Conservation (phyloP, 257 asterid species). For the Nicotiana paniculata region DNA sequence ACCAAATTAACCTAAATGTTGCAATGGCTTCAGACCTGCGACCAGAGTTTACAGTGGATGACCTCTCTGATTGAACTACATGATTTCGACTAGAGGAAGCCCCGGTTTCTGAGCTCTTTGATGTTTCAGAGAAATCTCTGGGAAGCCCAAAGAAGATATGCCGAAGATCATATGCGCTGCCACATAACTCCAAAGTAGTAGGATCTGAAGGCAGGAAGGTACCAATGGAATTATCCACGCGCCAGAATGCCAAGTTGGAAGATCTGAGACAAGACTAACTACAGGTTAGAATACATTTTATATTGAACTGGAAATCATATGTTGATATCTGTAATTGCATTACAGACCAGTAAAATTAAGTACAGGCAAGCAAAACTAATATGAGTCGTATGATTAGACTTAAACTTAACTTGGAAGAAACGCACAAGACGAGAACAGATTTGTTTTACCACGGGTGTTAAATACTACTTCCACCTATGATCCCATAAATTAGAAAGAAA, state of each 20-base stretch:
- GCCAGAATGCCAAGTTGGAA: constrained; percentile 80
- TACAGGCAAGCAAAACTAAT: not conserved
- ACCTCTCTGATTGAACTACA: constrained; percentile 47
- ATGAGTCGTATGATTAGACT: not conserved
- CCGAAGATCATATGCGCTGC: constrained; percentile 73
- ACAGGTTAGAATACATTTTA: not conserved
- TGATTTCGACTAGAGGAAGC: constrained; percentile 42
- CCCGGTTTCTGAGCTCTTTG: constrained; percentile 35
- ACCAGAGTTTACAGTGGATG: constrained; percentile 57
- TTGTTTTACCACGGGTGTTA: not conserved
- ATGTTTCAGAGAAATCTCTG: constrained; percentile 37
- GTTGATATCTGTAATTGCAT: not conserved
- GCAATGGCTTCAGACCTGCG: constrained; percentile 80
- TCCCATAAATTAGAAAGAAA: constrained; percentile 1
- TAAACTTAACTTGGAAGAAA: not conserved
- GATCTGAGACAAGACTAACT: constrained; percentile 29
- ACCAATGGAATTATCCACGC: constrained; percentile 86
- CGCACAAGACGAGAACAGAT: not conserved
- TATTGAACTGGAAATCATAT: not conserved
- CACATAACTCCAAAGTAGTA: constrained; percentile 37
- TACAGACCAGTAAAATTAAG: not conserved
- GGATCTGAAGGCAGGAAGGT: constrained; percentile 85
- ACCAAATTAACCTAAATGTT: constrained; percentile 80
- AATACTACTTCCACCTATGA: not conserved
- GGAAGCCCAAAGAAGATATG: constrained; percentile 49